Percentiles rank a stretch among this genome's conserved stretches.
These are phyloP conservation scores for Penicillium taxi DNA, from an alignment of 495 filamentous ascomycete genomes.

Conservation along the genomic window DNA sequence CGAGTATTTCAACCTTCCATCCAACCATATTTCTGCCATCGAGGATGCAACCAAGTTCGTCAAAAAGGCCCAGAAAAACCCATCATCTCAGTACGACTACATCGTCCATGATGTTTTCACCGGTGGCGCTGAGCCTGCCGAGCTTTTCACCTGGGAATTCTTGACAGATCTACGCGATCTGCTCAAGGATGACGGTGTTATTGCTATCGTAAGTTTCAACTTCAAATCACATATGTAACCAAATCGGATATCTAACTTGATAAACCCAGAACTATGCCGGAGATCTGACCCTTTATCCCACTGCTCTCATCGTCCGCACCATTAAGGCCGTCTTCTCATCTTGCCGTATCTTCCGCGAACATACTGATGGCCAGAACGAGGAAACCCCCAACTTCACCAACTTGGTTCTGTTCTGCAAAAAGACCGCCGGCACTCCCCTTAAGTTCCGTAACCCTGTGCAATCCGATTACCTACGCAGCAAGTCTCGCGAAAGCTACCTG, in stretches of 20 bases:
- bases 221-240: background rate
- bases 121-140: slow-evolving; percentile 81
- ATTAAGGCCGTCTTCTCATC: slow-evolving; percentile 65
- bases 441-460: slow-evolving; percentile 59
- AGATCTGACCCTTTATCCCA: slow-evolving; percentile 66
- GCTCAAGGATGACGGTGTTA: slow-evolving; percentile 68
- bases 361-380: slow-evolving; percentile 36
- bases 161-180: slow-evolving; percentile 57
- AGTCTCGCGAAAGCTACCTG: slow-evolving; percentile 59
- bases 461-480: slow-evolving; percentile 64
- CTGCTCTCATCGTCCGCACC: slow-evolving; percentile 63
- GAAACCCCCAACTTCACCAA: slow-evolving; percentile 71
- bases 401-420: slow-evolving; percentile 62
- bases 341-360: slow-evolving; percentile 80
- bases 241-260: slow-evolving; percentile 3
- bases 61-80: slow-evolving; percentile 35
- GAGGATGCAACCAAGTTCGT: slow-evolving; percentile 77
- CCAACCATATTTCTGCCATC: slow-evolving; percentile 71
- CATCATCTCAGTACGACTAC: slow-evolving; percentile 63
- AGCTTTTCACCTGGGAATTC: slow-evolving; percentile 83
- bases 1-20: slow-evolving; percentile 72
- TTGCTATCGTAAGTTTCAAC: slow-evolving; percentile 78
- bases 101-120: slow-evolving; percentile 99
- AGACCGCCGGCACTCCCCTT: slow-evolving; percentile 35
- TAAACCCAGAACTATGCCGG: slow-evolving; percentile 83